phyloP scores from a whole-genome alignment of 176 grass and related monocot genomes.

The Coix lacrymajobi region DNA sequence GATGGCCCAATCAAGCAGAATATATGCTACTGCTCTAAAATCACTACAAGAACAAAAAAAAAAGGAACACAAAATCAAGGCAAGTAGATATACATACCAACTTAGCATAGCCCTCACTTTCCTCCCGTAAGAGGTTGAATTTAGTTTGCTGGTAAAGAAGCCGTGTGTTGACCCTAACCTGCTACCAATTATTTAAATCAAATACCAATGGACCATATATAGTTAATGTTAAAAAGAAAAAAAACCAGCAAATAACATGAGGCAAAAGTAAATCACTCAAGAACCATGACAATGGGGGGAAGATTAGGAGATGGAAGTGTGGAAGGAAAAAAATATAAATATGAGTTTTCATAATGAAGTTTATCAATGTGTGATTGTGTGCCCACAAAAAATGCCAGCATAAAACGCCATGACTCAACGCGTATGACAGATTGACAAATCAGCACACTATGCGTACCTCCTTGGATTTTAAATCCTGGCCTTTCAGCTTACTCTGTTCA shows the following conservation, averaged over 20 bases:
- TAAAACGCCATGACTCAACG: too few relatives aligned
- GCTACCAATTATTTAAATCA: conserved; percentile 31
- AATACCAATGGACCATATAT: neutral
- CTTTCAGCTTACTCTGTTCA: conserved; percentile 78
- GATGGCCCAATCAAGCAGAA: neutral
- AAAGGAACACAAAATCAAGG: neutral
- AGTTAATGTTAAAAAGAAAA: neutral
- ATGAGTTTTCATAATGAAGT: neutral
- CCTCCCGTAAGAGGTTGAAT: conserved; percentile 94
- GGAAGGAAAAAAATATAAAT: neutral
- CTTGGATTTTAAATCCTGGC: conserved; percentile 94
- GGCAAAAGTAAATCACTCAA: conserved; percentile 1
- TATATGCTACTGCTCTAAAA: conserved; percentile 3
- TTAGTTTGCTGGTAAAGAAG: conserved; percentile 99
- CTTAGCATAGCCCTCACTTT: conserved; percentile 98
- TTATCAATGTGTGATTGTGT: neutral
- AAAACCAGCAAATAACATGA: neutral
- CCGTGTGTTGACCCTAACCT: conserved; percentile 99
- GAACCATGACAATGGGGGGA: neutral
- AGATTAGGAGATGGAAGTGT: neutral
- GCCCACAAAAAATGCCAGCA: conserved; percentile 12
- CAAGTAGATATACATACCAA: conserved; percentile 55
- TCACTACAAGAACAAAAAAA: conserved; percentile 12
- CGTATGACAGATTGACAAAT: neutral
- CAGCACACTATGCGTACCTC: too few relatives aligned